A percentile compares a stretch with the other conserved stretches of the same genome.
Evolutionary conservation across 2,329 filamentous ascomycete species (phyloP).

Genomic region (Hypoxylon sp.): DNA sequence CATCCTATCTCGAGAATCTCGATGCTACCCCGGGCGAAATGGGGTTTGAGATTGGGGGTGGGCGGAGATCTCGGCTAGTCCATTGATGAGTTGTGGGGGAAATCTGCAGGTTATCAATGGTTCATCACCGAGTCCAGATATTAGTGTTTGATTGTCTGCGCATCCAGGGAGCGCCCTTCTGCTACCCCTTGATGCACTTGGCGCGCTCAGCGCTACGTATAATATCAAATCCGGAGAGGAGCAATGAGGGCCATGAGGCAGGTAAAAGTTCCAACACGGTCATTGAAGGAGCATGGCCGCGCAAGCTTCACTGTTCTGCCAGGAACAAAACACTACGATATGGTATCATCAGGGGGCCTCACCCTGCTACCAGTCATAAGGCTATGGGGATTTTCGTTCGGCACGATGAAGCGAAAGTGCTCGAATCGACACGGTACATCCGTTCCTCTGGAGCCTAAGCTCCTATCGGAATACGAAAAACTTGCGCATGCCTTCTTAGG

Average conservation of each 20-base stretch:
- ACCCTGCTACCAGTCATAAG: constrained; percentile 13
- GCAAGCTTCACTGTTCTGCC: constrained; percentile 11
- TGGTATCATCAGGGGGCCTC: constrained; percentile 2
- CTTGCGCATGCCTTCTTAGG: constrained; percentile 10
- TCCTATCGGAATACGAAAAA: constrained; percentile 27
- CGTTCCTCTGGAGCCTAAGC: constrained; percentile 25
- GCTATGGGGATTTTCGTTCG: constrained; percentile 19
- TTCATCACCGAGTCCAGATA: constrained; percentile 32
- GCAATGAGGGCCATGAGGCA: constrained; percentile 6
- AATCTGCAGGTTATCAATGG: constrained; percentile 39
- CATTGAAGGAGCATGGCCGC: constrained; percentile 5
- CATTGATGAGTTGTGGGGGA: constrained; percentile 38
- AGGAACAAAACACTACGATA: constrained; percentile 13
- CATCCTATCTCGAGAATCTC: constrained; percentile 40
- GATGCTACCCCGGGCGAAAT: constrained; percentile 35
- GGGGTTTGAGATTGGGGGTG: constrained; percentile 27
- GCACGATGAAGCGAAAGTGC: constrained; percentile 33
- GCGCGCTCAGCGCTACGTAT: constrained; percentile 21
- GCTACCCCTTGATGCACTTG: constrained; percentile 16
- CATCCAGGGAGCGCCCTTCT: constrained; percentile 22
- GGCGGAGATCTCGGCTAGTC: constrained; percentile 40
- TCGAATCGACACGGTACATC: constrained; percentile 24
- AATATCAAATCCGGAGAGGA: constrained; percentile 22
- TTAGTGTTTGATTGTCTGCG: constrained; percentile 33
- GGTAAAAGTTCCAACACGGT: constrained; percentile 13